Evolutionary conservation across 495 filamentous ascomycete genomes (phyloP).

Genomic region (Echria macrotheca): DNA sequence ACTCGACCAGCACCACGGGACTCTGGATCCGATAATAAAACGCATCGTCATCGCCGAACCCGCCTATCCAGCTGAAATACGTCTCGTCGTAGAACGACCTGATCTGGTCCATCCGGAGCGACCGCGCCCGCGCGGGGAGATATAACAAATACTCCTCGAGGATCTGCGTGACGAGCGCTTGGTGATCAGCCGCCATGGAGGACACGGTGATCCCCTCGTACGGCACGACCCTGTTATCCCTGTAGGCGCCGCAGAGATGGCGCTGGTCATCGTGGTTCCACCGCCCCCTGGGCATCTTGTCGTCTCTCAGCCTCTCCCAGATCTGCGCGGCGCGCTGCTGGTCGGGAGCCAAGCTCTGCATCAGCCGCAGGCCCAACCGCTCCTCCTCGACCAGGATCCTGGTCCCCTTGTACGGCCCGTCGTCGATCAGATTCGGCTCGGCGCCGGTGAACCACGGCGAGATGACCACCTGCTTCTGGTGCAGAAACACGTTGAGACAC

Average conservation of each 20-base stretch:
- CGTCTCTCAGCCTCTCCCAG: conserved; percentile 52
- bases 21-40: conserved; percentile 76
- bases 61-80: conserved; percentile 73
- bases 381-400: conserved; percentile 63
- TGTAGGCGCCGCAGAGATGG: conserved; percentile 67
- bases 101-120: conserved; percentile 47
- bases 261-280: conserved; percentile 74
- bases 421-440: conserved; percentile 69
- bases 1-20: conserved; percentile 65
- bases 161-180: conserved; percentile 49
- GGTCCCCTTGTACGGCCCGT: conserved; percentile 54
- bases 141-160: conserved; percentile 59
- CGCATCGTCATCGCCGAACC: conserved; percentile 56
- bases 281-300: conserved; percentile 58
- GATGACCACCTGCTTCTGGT: conserved; percentile 54
- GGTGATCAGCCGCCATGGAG: conserved; percentile 41
- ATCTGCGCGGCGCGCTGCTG: conserved; percentile 48
- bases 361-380: conserved; percentile 54
- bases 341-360: conserved; percentile 54
- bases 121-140: conserved; percentile 48
- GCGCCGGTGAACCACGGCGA: conserved; percentile 72
- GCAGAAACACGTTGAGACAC: conserved; percentile 62
- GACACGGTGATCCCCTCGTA: conserved; percentile 60
- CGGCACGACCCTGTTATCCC: conserved; percentile 69
- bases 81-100: conserved; percentile 55